A percentile compares a stretch with the other conserved stretches of the same genome.
These are phyloP conservation scores for Ascochyta pisi DNA, from an alignment of 2,329 filamentous ascomycete genomes.

Conservation along the genomic window DNA sequence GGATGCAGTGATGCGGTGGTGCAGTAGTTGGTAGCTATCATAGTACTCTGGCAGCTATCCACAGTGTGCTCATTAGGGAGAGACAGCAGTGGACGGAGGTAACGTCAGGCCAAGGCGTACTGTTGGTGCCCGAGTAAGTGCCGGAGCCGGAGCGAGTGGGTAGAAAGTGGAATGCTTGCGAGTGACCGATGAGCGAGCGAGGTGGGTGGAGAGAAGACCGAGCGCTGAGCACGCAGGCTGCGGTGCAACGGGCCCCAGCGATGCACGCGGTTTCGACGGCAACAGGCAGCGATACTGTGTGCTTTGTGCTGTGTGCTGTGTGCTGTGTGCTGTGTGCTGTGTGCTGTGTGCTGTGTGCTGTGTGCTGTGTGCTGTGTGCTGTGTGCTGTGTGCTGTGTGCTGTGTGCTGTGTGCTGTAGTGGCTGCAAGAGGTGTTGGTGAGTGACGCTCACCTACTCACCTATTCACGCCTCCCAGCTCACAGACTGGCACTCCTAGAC, in stretches of 20 bases:
- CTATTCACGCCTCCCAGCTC: too few species aligned
- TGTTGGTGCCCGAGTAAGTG: slow-evolving; percentile 19
- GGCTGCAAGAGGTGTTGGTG: too few species aligned
- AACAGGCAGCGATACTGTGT: too few species aligned
- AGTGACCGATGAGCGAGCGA: neutral
- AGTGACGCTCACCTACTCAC: too few species aligned
- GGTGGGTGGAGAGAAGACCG: slow-evolving; percentile 13
- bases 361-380: too few species aligned
- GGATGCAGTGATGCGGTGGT: neutral
- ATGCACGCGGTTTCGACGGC: neutral
- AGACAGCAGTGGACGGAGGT: slow-evolving; percentile 5
- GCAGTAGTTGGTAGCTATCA: neutral
- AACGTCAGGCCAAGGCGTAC: slow-evolving; percentile 13
- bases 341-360: too few species aligned
- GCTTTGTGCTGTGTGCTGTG: too few species aligned
- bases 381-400: too few species aligned
- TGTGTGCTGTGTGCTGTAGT: too few species aligned
- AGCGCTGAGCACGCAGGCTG: slow-evolving; percentile 17
- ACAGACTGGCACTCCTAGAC: too few species aligned
- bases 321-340: too few species aligned
- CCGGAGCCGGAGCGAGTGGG: slow-evolving; percentile 21
- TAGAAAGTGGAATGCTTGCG: slow-evolving; percentile 12
- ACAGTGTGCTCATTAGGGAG: slow-evolving; percentile 10
- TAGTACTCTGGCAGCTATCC: neutral
- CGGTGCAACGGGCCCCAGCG: slow-evolving; percentile 8